Percentiles rank a stretch among this genome's conserved stretches.
Conservation (phyloP, 495 filamentous ascomycete genomes). For the Trichoderma orchidacearum region DNA sequence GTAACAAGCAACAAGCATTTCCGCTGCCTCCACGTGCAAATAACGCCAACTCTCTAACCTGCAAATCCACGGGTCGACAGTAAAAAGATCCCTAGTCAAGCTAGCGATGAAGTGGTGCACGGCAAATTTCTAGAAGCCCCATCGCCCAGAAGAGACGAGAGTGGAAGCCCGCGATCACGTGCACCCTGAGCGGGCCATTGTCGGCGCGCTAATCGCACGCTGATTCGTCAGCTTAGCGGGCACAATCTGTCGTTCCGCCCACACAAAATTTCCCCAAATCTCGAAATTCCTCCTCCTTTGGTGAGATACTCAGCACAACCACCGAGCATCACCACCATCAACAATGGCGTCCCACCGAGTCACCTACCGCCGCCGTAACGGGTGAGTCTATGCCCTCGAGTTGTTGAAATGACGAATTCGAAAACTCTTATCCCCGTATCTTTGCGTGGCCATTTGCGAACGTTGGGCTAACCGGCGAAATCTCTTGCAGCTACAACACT, state of each 20-base stretch:
- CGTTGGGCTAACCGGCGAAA: constrained; percentile 10
- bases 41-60: too few relatives aligned
- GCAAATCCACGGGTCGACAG: too few relatives aligned
- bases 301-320: constrained; percentile 17
- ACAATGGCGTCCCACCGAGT: constrained; percentile 44
- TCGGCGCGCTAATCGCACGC: constrained; percentile 1
- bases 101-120: too few relatives aligned
- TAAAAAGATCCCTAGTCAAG: too few relatives aligned
- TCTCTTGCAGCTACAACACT: constrained; percentile 73
- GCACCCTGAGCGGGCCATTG: neutral
- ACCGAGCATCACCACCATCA: constrained; percentile 34
- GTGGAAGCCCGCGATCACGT: constrained; percentile 2
- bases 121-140: neutral
- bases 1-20: too few relatives aligned
- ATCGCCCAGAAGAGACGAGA: neutral
- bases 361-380: constrained; percentile 73
- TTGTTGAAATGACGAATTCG: constrained; percentile 4
- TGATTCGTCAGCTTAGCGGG: constrained; percentile 1
- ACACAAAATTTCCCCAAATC: constrained; percentile 23
- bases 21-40: too few relatives aligned
- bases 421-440: neutral
- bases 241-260: constrained; percentile 9
- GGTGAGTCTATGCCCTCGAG: constrained; percentile 46
- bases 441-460: neutral
- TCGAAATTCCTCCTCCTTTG: constrained; percentile 6